Base-by-base conservation (phyloP, 305 asterid species). In the Plantago lanceolata region DNA sequence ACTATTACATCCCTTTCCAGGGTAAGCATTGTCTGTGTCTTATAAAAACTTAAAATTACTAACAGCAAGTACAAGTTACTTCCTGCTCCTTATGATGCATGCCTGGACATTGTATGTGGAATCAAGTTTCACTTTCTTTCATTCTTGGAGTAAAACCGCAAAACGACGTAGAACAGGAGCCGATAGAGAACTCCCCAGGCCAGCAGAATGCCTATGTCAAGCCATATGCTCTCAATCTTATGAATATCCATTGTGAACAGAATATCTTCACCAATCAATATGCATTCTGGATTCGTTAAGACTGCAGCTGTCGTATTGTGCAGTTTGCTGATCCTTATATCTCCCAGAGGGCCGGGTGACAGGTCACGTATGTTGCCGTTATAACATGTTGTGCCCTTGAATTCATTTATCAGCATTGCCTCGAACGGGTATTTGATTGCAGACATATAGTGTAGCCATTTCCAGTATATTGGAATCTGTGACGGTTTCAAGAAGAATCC, bases 341-440 rank as follows among this genome's bases (percentile, higher is more conserved):
- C 78, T 49, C 97, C 95, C 2, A 90, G 68, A 28, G 97, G 97
- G 26, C 97, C 97, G 0, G 96, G 97, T 0, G 94, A 79, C 48
- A 90, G 87, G 7, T 90, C 97, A 5, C 72, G 47, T 0, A 1
- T 13, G 1, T 64, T 54, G 0, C 97, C 97, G 4, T 63, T 64
- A 29, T 90, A 88, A 47, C 97, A 90, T 21, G 71, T 33, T 14
- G 19, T 35, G 20, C 90, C 89, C 54, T 86, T 82, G 75, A 90
- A 90, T 67, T 90, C 97, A 56, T 82, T 90, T 56, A 90, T 79
- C 24, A 90, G 68, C 79, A 85, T 59, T 5, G 95, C 97, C 74
- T 90, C 97, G 15, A 88, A 90, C 16, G 97, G 97, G 73, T 90
- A 90, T 69, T 88, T 90, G 73, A 90, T 88, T 21, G 96, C 95